These are phyloP conservation scores for Leccinum subrobustum DNA, from an alignment of 1,284 basidiomycete species.

Conservation along the genomic window DNA sequence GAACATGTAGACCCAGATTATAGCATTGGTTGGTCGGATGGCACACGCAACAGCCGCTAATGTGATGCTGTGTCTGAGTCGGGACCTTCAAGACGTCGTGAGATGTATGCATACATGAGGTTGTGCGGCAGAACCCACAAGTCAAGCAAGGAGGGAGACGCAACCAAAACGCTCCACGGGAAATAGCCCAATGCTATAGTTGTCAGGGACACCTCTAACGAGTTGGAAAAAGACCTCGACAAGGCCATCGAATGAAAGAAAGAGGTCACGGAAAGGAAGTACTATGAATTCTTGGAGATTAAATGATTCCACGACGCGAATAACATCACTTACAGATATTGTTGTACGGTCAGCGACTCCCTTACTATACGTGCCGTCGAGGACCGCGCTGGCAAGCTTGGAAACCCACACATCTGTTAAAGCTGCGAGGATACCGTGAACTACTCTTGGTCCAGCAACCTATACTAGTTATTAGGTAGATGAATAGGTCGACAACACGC, in stretches of 20 bases:
- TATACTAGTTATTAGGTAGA: slow-evolving; percentile 29
- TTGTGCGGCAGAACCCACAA: slow-evolving; percentile 15
- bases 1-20: slow-evolving; percentile 82
- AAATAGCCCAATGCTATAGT: slow-evolving; percentile 79
- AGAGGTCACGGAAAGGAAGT: slow-evolving; percentile 80
- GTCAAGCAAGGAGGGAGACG: slow-evolving; percentile 19
- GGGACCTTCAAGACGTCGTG: slow-evolving; percentile 28
- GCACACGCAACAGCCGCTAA: slow-evolving; percentile 79
- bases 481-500: not conserved
- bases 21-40: slow-evolving; percentile 82
- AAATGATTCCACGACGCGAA: not conserved
- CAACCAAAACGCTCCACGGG: slow-evolving; percentile 58
- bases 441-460: slow-evolving; percentile 70
- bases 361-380: slow-evolving; percentile 54
- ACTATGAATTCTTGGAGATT: slow-evolving; percentile 42
- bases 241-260: slow-evolving; percentile 87
- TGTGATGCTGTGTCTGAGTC: slow-evolving; percentile 38
- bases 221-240: slow-evolving; percentile 91
- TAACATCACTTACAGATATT: slow-evolving; percentile 56
- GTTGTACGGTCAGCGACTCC: slow-evolving; percentile 35
- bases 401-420: slow-evolving; percentile 78
- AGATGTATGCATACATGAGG: slow-evolving; percentile 1
- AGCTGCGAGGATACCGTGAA: slow-evolving; percentile 82
- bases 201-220: slow-evolving; percentile 86
- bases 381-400: slow-evolving; percentile 56